A percentile compares a stretch with the other conserved stretches of the same genome.
phyloP scores from a whole-genome alignment of 352 stramenopile genomes.

The Globisporangium middletonii region DNA sequence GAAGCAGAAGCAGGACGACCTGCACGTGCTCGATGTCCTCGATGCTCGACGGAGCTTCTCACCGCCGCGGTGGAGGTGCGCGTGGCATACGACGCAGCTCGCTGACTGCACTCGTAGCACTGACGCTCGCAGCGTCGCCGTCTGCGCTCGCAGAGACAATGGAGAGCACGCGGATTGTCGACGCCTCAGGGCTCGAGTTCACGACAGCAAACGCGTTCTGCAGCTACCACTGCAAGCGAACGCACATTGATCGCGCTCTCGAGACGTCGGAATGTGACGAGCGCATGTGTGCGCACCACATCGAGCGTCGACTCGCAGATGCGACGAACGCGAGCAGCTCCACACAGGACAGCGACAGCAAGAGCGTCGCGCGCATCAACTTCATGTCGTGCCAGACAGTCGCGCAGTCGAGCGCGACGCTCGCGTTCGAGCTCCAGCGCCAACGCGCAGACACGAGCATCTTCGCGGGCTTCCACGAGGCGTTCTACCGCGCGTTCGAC shows the following conservation, averaged over 20 bases:
- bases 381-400: conserved; percentile 34
- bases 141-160: too few relatives aligned
- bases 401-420: conserved; percentile 22
- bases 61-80: too few relatives aligned
- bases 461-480: too few relatives aligned
- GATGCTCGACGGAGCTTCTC: too few relatives aligned
- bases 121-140: too few relatives aligned
- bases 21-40: too few relatives aligned
- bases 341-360: conserved; percentile 7
- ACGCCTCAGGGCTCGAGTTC: conserved; percentile 43
- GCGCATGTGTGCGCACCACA: not conserved
- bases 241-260: conserved; percentile 14
- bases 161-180: conserved; percentile 1
- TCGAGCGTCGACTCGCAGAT: conserved; percentile 16
- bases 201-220: conserved; percentile 38
- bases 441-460: conserved; percentile 22
- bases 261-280: conserved; percentile 12
- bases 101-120: too few relatives aligned
- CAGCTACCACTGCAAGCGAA: conserved; percentile 44
- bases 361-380: conserved; percentile 20
- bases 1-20: too few relatives aligned
- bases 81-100: too few relatives aligned
- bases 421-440: conserved; percentile 34
- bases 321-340: not conserved
- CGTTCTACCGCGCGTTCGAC: too few relatives aligned